A percentile compares a stretch with the other conserved stretches of the same genome.
These are phyloP conservation scores for Wickerhamomyces rabaulensis DNA, from an alignment of 805 yeast genomes.

Conservation along the genomic window DNA sequence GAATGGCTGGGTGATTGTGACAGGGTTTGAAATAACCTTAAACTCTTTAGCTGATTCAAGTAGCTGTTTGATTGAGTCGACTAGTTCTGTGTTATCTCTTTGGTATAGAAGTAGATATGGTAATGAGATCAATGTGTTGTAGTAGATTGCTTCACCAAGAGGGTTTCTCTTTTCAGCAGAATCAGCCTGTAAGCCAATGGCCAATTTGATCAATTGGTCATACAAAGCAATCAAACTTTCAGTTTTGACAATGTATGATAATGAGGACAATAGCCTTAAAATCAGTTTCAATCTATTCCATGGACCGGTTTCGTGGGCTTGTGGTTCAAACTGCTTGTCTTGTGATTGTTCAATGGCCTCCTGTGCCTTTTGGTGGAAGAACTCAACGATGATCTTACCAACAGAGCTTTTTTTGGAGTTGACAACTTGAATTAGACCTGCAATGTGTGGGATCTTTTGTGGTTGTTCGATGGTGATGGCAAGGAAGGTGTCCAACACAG, in stretches of 20 bases:
- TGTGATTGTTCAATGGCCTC: conserved; percentile 38
- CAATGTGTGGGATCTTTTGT: conserved; percentile 72
- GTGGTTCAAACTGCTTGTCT: conserved; percentile 21
- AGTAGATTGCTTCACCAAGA: conserved; percentile 63
- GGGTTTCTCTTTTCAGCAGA: conserved; percentile 40
- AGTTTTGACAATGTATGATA: conserved; percentile 56
- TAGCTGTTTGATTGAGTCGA: conserved; percentile 34
- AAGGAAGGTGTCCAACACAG: conserved; percentile 56
- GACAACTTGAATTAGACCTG: conserved; percentile 61
- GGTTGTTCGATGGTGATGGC: conserved; percentile 86
- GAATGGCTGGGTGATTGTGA: conserved; percentile 24
- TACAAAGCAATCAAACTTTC: conserved; percentile 45
- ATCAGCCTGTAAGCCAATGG: conserved; percentile 49
- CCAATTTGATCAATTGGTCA: conserved; percentile 45
- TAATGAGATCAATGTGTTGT: conserved; percentile 52
- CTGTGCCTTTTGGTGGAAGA: conserved; percentile 60
- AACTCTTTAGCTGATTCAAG: conserved; percentile 41
- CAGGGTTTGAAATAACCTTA: conserved; percentile 18
- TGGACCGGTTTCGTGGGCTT: conserved; percentile 42
- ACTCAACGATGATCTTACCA: conserved; percentile 66
- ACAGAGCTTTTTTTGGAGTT: conserved; percentile 59
- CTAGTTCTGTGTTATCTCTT: conserved; percentile 25
- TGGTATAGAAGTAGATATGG: conserved; percentile 58
- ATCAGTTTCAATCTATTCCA: conserved; percentile 70
- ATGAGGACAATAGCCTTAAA: conserved; percentile 61